Conservation (phyloP, 179 eudicot species). For the Actinidia polygama region DNA sequence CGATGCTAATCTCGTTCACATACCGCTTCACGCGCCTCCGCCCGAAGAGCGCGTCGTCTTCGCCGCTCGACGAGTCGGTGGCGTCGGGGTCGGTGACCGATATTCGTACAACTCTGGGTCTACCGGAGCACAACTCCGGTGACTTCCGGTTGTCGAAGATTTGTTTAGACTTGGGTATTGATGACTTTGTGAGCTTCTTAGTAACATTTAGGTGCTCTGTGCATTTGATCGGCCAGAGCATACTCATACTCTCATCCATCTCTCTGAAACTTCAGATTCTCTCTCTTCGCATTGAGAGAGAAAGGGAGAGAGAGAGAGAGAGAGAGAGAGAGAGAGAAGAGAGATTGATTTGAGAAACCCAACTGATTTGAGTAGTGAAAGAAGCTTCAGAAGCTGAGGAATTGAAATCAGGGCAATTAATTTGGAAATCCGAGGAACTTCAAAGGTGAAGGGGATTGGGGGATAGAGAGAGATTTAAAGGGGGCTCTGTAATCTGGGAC, state of each 20-base stretch:
- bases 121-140: background rate
- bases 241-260: constrained; percentile 31
- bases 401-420: too few species aligned
- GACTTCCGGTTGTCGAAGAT: background rate
- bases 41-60: constrained; percentile 53
- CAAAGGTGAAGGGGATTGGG: background rate
- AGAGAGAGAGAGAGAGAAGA: background rate
- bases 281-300: background rate
- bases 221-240: constrained; percentile 67
- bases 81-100: constrained; percentile 78
- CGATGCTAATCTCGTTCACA: constrained; percentile 58
- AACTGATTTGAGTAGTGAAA: too few species aligned
- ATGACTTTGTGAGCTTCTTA: constrained; percentile 30
- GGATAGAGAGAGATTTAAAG: background rate
- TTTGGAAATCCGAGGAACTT: too few species aligned
- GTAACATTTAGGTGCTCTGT: constrained; percentile 61
- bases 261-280: background rate
- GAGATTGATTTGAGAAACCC: background rate
- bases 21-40: constrained; percentile 66
- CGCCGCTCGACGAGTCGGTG: constrained; percentile 84
- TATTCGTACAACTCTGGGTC: constrained; percentile 50
- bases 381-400: constrained; percentile 7
- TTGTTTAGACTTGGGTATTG: constrained; percentile 1
- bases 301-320: background rate
- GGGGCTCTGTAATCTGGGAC: constrained; percentile 1